These are phyloP conservation scores for Oryza australiensis DNA, from an alignment of 176 grass and related monocot species.

Conservation along the genomic window DNA sequence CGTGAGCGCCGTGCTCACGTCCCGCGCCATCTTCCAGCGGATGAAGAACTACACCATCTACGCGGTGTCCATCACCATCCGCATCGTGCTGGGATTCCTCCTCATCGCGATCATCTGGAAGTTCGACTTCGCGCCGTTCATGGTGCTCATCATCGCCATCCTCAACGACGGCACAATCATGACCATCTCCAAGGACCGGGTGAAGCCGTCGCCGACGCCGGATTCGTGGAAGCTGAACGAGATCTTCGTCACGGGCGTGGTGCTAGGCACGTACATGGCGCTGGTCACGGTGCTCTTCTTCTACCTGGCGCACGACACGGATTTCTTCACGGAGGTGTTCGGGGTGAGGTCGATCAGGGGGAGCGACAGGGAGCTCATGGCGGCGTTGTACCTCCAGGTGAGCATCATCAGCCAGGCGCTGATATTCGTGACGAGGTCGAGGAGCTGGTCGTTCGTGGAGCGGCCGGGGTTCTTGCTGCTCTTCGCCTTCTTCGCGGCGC, in stretches of 20 bases:
- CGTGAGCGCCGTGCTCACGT: constrained; percentile 73
- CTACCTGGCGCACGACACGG: constrained; percentile 66
- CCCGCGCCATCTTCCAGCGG: constrained; percentile 89
- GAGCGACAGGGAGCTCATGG: constrained; percentile 64
- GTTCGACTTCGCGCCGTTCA: constrained; percentile 94
- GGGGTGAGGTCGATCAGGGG: constrained; percentile 52
- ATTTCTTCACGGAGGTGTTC: constrained; percentile 73
- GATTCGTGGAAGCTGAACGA: constrained; percentile 91
- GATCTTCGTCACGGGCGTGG: constrained; percentile 90
- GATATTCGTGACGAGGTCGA: constrained; percentile 87
- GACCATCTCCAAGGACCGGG: constrained; percentile 95
- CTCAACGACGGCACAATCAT: constrained; percentile 99
- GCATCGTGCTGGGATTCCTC: constrained; percentile 81
- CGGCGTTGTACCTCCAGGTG: constrained; percentile 87
- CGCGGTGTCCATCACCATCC: constrained; percentile 95
- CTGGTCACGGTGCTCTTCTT: constrained; percentile 74
- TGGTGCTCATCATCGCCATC: constrained; percentile 97
- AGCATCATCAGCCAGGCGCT: constrained; percentile 95
- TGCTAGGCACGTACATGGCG: constrained; percentile 87
- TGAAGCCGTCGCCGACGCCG: constrained; percentile 62
- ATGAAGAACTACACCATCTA: constrained; percentile 99
- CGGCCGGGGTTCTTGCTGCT: constrained; percentile 71
- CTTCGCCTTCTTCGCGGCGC: constrained; percentile 68
- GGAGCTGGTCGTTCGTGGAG: constrained; percentile 89
- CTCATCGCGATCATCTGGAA: constrained; percentile 88